Evolutionary conservation across 129 eudicot species (phyloP).

Genomic region (Pittosporum tobira): DNA sequence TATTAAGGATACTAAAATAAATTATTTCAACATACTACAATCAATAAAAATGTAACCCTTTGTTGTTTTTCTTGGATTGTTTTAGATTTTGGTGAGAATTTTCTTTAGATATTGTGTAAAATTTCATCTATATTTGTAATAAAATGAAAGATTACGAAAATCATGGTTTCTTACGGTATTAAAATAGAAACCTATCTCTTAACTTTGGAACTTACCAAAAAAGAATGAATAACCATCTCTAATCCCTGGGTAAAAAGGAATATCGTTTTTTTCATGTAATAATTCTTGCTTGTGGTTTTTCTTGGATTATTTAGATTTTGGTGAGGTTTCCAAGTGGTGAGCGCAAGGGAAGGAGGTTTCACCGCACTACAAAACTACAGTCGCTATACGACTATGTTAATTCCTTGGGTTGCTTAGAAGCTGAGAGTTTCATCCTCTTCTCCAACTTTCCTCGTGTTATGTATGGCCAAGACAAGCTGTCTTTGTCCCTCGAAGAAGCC

Average conservation of each 20-base stretch:
- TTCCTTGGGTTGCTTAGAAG: conserved; percentile 72
- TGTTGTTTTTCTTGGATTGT: no score
- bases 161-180: no score
- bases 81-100: no score
- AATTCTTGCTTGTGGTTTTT: neutral
- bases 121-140: no score
- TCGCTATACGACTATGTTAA: conserved; percentile 83
- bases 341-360: conserved; percentile 80
- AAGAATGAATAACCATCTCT: no score
- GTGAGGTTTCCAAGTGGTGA: conserved; percentile 92
- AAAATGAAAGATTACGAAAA: no score
- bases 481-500: conserved; percentile 55
- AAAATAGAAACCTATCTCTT: no score
- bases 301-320: conserved; percentile 42
- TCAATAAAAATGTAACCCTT: no score
- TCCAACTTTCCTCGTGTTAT: conserved; percentile 88
- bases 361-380: conserved; percentile 48
- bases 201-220: no score
- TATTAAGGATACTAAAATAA: no score
- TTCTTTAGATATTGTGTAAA: no score
- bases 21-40: no score
- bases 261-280: neutral
- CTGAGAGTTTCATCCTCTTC: conserved; percentile 57
- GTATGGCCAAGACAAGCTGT: conserved; percentile 64
- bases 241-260: neutral